Base-by-base conservation (phyloP, 2,329 filamentous ascomycete genomes). In the Drechslerella coelobrocha region DNA sequence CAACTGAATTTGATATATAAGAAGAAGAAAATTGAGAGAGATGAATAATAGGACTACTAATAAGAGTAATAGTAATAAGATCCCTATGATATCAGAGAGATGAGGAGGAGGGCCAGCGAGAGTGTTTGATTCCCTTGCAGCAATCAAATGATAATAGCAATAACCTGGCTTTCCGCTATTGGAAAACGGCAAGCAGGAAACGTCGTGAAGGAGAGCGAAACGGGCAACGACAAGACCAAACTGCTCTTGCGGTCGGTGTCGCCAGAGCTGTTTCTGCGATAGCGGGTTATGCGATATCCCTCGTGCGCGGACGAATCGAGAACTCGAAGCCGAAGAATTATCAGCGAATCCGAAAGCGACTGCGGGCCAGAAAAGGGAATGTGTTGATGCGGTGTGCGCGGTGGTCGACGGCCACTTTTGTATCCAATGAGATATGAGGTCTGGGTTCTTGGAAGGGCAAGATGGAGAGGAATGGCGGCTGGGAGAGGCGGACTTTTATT, bases 111-210 rank as follows among this genome's bases (percentile, higher is more conserved):
- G 41, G 19, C 41, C 5, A 2, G 14, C 5, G 10, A 45, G 41
- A 45, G 41, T 45, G 41, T 45, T 45, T 45, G 41, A 45, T 17
- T 45, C 41, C 41, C 41, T 23, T 19, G 41, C 41, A 19, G 41
- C 41, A 45, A 45, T 45, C 41, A 45, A 45, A 19, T n/a, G n/a
- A n/a, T n/a, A n/a, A n/a, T n/a, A n/a, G n/a, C n/a, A n/a, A n/a
- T n/a, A n/a, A 45, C n/a, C 41, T 45, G 41, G 41, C 41, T 4
- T 14, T 6, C 41, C 41, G 41, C 41, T 45, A 45, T 45, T 45
- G 41, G 5, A 7, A 14, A 34, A 12, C 29, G 12, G 29, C 34
- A 14, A 39, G 3, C 12, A 10, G 34, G 17, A 39, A 6, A 6
- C 29, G 12, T 39, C 17, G 12, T 10, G 17, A 39, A 14, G 5